phyloP scores from a whole-genome alignment of 257 asterid species.

The Nicotiana tabacum region DNA sequence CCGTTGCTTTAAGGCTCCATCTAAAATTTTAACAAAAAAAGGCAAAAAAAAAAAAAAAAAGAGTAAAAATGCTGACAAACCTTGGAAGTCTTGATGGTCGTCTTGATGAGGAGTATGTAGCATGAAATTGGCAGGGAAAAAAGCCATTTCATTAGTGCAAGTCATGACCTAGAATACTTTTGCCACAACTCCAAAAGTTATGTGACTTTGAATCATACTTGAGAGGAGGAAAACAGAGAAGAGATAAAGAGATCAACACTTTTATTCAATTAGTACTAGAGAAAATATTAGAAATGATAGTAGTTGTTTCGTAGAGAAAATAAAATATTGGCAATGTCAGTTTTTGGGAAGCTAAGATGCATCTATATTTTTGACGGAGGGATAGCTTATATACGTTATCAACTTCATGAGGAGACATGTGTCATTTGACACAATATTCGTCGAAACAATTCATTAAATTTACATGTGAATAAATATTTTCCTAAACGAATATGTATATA shows the following conservation, averaged over 20 bases:
- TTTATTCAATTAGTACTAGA: constrained; percentile 9
- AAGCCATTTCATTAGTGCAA: constrained; percentile 46
- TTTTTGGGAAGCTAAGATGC: too few relatives aligned
- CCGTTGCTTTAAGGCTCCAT: too few relatives aligned
- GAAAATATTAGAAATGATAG: constrained; percentile 11
- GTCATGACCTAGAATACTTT: neutral
- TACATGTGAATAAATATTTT: too few relatives aligned
- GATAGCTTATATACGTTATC: constrained; percentile 41
- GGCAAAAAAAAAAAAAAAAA: neutral
- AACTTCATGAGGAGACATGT: too few relatives aligned
- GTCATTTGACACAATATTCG: too few relatives aligned
- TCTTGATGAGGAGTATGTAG: constrained; percentile 55
- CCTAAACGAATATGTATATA: too few relatives aligned
- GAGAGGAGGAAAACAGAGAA: neutral
- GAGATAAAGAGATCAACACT: neutral
- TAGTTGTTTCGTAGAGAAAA: neutral
- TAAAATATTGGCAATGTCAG: too few relatives aligned
- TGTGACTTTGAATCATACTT: constrained; percentile 22
- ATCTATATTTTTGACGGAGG: constrained; percentile 17
- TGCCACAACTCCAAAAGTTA: constrained; percentile 29
- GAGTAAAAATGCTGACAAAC: constrained; percentile 4
- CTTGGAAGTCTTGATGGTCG: constrained; percentile 32
- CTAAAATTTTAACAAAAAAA: too few relatives aligned
- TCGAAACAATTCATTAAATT: too few relatives aligned
- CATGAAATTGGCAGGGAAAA: constrained; percentile 71